Evolutionary conservation across 192 early-diverging fungal genomes (phyloP).

Genomic region (Pilobolus umbonatus): DNA sequence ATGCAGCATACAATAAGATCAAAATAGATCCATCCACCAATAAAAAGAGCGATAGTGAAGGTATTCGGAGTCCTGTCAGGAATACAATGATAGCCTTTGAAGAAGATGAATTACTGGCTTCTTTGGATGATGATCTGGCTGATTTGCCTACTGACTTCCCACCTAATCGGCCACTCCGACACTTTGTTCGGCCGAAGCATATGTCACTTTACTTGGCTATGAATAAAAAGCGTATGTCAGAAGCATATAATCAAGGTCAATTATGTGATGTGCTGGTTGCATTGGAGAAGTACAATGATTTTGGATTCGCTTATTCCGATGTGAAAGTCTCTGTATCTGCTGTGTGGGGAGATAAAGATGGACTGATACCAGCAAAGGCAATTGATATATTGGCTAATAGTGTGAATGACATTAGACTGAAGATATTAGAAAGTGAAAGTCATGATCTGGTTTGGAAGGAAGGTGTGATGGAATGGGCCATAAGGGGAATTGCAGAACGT

Average conservation of each 20-base stretch:
- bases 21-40: background rate
- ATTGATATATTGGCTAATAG: constrained; percentile 30
- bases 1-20: background rate
- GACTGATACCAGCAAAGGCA: constrained; percentile 25
- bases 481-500: constrained; percentile 28
- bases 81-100: constrained; percentile 22
- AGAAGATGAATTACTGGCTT: constrained; percentile 28
- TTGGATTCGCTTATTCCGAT: constrained; percentile 34
- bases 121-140: constrained; percentile 20
- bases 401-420: constrained; percentile 29
- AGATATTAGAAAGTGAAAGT: constrained; percentile 35
- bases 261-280: constrained; percentile 32
- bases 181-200: constrained; percentile 31
- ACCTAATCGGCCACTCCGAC: constrained; percentile 34
- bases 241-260: constrained; percentile 31
- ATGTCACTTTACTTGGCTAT: constrained; percentile 34
- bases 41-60: background rate
- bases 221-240: constrained; percentile 27
- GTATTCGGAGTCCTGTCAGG: background rate
- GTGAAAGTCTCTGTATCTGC: constrained; percentile 25
- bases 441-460: constrained; percentile 41
- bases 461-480: constrained; percentile 36
- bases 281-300: constrained; percentile 35
- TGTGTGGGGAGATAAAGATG: constrained; percentile 39
- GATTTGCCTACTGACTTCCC: constrained; percentile 36